Evolutionary conservation across 306 rosid species (phyloP), one percentile per base, ranked within the genome.

Genomic region (Vigna radiata): DNA sequence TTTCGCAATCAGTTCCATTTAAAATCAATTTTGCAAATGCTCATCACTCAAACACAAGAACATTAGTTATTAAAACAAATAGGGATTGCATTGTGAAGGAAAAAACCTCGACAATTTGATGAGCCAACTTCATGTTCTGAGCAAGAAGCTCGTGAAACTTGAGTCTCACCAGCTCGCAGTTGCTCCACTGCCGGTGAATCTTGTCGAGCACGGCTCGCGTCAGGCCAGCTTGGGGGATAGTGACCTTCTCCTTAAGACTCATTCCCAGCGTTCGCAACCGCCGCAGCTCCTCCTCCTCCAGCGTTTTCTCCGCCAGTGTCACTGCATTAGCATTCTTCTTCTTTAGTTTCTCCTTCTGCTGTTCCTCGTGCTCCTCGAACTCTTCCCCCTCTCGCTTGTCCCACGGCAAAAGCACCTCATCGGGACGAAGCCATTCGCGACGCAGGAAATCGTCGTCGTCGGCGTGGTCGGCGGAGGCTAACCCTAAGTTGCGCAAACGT

Each of bases 71-170:
- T 54, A 54, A 54, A 5, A 9, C 13, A 25, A 21, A 3, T 11
- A 59, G 65, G 18, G 65, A 59, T 27, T 59, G 17, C 14, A 58
- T 25, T 5, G 17, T 25, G 41, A 27, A 59, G 41, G 65, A 56
- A 56, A 3, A 53, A 21, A 82, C 98, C 98, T 92, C 92, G 12
- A 95, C 97, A 46, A 92, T 90, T 75, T 87, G 89, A 48, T 89
- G 98, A 18, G 94, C 99, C 2, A 94, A 84, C 85, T 91, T 96
- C 96, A 92, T 96, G 77, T 95, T 94, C 17, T 83, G 85, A 1
- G 97, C 94, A 47, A 96, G 96, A 14, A 76, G 83, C 79, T 96
- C 97, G 69, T 96, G 93, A 77, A 96, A 96, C 84, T 96, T 96
- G 73, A 96, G 99, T 86, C 90, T 85, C 7, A 89, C 98, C 62